Conservation (phyloP, 2,329 filamentous ascomycete species). For the Botrytis elliptica region DNA sequence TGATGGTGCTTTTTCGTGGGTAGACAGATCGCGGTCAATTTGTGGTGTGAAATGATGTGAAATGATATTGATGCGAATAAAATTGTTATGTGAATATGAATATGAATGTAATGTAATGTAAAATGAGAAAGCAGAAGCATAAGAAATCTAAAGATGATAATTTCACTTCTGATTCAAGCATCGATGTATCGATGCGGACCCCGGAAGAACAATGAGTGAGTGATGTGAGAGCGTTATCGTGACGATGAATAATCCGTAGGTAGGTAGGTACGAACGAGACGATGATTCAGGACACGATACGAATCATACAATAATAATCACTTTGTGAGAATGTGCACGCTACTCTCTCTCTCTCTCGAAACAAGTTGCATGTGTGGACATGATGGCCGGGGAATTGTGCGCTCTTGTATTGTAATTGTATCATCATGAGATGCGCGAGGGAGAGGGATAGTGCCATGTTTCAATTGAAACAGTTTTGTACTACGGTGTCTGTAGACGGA, state of each 20-base stretch:
- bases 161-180: neutral
- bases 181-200: neutral
- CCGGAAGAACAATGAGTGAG: too few species aligned
- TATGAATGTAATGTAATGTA: neutral
- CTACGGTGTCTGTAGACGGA: too few species aligned
- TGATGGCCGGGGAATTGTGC: neutral
- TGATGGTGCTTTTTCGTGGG: neutral
- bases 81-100: neutral
- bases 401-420: neutral
- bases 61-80: neutral
- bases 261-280: neutral
- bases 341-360: neutral
- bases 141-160: neutral
- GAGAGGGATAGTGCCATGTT: neutral
- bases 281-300: neutral
- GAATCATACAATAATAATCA: neutral
- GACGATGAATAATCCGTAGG: neutral
- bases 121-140: neutral
- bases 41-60: neutral
- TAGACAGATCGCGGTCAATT: neutral
- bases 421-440: neutral
- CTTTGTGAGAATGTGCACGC: neutral
- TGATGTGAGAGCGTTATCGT: neutral
- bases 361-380: neutral
- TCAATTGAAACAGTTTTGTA: constrained; percentile 1